Base-by-base conservation (phyloP, 2,329 filamentous ascomycete genomes). In the Davidsoniella australis region DNA sequence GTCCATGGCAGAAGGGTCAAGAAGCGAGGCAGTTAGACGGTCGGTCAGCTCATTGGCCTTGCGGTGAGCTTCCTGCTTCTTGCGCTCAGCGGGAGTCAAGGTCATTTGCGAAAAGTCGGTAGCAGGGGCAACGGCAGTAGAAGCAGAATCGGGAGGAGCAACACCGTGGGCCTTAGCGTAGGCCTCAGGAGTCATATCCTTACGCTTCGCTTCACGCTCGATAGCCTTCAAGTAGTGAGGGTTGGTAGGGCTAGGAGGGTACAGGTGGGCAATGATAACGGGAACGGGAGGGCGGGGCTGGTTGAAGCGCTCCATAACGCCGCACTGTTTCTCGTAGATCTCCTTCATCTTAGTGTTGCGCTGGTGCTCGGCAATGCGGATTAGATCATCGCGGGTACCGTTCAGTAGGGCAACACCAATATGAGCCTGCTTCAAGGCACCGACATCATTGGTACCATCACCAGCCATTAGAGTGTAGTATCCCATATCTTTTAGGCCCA, bases 381-480 rank as follows among this genome's bases (percentile, higher is more conserved):
- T 81, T 48, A 98, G 74, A 62, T 96, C 91, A 18, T 96, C 85
- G 56, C 80, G 82, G 1, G 88, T 93, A 55, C 91, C 91, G 64
- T 98, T 98, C 57, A 98, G 77, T 45, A 98, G 78, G 18, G 91
- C 91, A 55, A 98, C 85, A 65, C 91, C 91, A 55, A 98, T 87
- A 61, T 98, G 91, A 39, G 91, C 91, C 67, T 98, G 91, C 71
- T 98, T 98, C 60, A 98, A 70, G 41, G 91, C 91, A 56, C 91
- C 91, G 49, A 98, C 91, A 61, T 98, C 91, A 64, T 98, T 98
- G 49, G 91, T 98, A 55, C 91, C 91, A 60, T 98, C 91, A 64
- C 91, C 91, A 58, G 88, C 93, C 91, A 98, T 98, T 54, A 98
- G 75, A 26, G 91, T 98, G 54, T 91, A 95, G 69, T 98, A 98